Percentiles rank a stretch among this genome's conserved stretches.
These are phyloP conservation scores for peach (Prunus persica) DNA, from an alignment of 306 rosid species.

Conservation along the genomic window Prunus_persica_NCBIv2 NC_034016.1:21947501-21948000, in stretches of 20 bases:
- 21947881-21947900: background rate
- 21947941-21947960: slow-evolving; percentile 35
- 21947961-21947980: slow-evolving; percentile 44
- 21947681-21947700: background rate
- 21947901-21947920: background rate
- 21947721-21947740: no score
- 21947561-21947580: no score
- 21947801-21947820: background rate
- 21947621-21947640: no score
- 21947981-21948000: slow-evolving; percentile 66
- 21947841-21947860: background rate
- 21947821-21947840: background rate
- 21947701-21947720: background rate
- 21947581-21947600: no score
- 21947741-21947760: background rate
- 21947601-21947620: no score
- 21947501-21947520: no score
- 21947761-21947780: no score
- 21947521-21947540: no score
- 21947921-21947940: slow-evolving; percentile 16
- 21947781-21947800: background rate
- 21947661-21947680: background rate
- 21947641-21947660: background rate
- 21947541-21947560: no score
- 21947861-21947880: background rate